phyloP scores from a whole-genome alignment of 805 yeast genomes.

The Millerozyma miso region DNA sequence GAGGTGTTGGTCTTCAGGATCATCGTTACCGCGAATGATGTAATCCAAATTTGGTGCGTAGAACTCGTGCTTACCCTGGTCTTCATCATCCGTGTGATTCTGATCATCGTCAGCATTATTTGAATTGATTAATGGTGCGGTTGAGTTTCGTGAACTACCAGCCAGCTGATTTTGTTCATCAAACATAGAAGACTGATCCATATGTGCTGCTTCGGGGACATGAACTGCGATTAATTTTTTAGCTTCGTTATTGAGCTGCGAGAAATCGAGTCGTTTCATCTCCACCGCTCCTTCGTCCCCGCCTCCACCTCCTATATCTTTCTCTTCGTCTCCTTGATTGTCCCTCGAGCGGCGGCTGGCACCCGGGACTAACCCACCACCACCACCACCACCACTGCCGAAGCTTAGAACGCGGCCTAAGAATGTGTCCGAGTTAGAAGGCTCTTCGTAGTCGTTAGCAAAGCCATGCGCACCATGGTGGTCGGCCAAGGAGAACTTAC shows the following conservation, averaged over 20 bases:
- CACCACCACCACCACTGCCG: slow-evolving; percentile 23
- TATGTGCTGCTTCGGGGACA: slow-evolving; percentile 22
- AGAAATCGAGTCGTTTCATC: slow-evolving; percentile 40
- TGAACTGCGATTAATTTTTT: slow-evolving; percentile 50
- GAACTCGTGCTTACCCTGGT: slow-evolving; percentile 8
- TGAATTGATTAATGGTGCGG: neutral
- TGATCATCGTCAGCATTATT: neutral
- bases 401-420: slow-evolving; percentile 32
- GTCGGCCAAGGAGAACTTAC: slow-evolving; percentile 34
- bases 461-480: slow-evolving; percentile 20
- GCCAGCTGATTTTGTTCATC: neutral
- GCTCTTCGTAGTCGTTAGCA: slow-evolving; percentile 4
- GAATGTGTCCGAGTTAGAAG: slow-evolving; percentile 32
- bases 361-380: slow-evolving; percentile 43
- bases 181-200: neutral
- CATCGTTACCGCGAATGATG: slow-evolving; percentile 23
- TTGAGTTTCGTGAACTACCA: neutral
- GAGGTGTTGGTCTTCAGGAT: slow-evolving; percentile 26
- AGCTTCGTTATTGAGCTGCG: slow-evolving; percentile 48
- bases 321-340: slow-evolving; percentile 22
- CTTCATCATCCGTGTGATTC: slow-evolving; percentile 1
- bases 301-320: slow-evolving; percentile 20
- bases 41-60: slow-evolving; percentile 45
- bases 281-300: slow-evolving; percentile 37
- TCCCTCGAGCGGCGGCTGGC: slow-evolving; percentile 20